These are phyloP conservation scores for Logfia minima DNA, from an alignment of 129 eudicot genomes.

Conservation along the genomic window DNA sequence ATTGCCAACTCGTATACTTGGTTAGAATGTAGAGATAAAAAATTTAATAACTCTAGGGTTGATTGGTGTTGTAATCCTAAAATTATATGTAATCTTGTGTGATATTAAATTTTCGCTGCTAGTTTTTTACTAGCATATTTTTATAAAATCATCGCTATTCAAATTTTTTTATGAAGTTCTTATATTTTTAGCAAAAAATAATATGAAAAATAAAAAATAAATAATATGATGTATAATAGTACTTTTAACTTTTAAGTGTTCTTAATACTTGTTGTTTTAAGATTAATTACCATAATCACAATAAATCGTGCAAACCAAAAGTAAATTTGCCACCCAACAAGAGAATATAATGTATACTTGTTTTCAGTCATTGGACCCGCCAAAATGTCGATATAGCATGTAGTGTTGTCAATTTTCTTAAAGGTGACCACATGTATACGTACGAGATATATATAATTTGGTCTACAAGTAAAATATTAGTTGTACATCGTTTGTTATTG, in stretches of 20 bases:
- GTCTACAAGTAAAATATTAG: neutral
- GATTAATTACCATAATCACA: neutral
- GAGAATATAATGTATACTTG: neutral
- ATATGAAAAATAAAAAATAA: neutral
- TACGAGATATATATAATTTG: too few species aligned
- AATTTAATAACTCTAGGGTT: too few species aligned
- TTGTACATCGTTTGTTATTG: neutral
- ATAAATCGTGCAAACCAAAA: neutral
- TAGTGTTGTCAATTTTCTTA: slow-evolving; percentile 14
- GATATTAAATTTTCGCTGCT: too few species aligned
- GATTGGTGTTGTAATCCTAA: too few species aligned
- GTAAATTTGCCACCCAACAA: neutral
- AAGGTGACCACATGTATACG: neutral
- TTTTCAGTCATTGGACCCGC: neutral
- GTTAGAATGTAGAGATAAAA: too few species aligned
- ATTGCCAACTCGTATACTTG: too few species aligned
- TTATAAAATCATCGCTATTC: too few species aligned
- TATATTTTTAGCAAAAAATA: neutral
- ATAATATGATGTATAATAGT: neutral
- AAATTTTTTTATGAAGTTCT: neutral
- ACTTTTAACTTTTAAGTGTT: too few species aligned
- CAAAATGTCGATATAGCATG: slow-evolving; percentile 22
- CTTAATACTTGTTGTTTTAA: neutral
- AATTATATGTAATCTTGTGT: too few species aligned
- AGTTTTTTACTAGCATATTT: too few species aligned